These are phyloP conservation scores for Chaetomium globosum DNA, from an alignment of 2,329 filamentous ascomycete species.

Conservation along the genomic window DNA sequence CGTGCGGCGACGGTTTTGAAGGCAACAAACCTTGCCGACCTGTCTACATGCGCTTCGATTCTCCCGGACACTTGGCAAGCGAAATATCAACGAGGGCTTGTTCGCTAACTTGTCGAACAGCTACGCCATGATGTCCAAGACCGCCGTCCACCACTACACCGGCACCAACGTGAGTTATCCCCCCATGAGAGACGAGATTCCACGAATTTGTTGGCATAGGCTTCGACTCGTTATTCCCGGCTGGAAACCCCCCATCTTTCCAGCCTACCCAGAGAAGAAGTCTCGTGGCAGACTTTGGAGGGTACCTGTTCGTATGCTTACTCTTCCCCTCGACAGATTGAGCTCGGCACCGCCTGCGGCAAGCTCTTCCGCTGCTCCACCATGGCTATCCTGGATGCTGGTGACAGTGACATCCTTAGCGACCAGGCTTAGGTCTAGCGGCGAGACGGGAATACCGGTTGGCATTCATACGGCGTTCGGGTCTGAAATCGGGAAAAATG, in stretches of 20 bases:
- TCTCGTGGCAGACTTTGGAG: slow-evolving; percentile 81
- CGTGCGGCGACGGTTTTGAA: neutral
- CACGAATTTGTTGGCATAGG: slow-evolving; percentile 10
- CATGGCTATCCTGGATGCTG: slow-evolving; percentile 95
- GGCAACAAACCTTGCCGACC: neutral
- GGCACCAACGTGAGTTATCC: slow-evolving; percentile 91
- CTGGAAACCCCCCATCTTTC: slow-evolving; percentile 37
- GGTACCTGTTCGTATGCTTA: slow-evolving; percentile 63
- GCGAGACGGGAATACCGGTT: slow-evolving; percentile 30
- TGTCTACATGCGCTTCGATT: neutral
- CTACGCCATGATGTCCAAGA: slow-evolving; percentile 91
- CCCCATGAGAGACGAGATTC: slow-evolving; percentile 17
- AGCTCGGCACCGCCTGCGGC: slow-evolving; percentile 96
- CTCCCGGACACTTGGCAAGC: neutral
- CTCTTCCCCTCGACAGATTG: slow-evolving; percentile 68
- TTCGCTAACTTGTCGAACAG: slow-evolving; percentile 41
- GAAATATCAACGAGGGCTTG: neutral
- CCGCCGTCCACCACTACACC: slow-evolving; percentile 93
- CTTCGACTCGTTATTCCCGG: slow-evolving; percentile 35
- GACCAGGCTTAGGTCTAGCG: slow-evolving; percentile 66
- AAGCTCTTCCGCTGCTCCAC: slow-evolving; percentile 90
- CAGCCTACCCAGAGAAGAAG: slow-evolving; percentile 87
- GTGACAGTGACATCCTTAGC: slow-evolving; percentile 96
- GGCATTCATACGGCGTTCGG: slow-evolving; percentile 49
- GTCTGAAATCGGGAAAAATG: slow-evolving; percentile 37